A percentile compares a stretch with the other conserved stretches of the same genome.
phyloP scores from a whole-genome alignment of 208 protist genomes.

The Acanthamoeba rhysodes region DNA sequence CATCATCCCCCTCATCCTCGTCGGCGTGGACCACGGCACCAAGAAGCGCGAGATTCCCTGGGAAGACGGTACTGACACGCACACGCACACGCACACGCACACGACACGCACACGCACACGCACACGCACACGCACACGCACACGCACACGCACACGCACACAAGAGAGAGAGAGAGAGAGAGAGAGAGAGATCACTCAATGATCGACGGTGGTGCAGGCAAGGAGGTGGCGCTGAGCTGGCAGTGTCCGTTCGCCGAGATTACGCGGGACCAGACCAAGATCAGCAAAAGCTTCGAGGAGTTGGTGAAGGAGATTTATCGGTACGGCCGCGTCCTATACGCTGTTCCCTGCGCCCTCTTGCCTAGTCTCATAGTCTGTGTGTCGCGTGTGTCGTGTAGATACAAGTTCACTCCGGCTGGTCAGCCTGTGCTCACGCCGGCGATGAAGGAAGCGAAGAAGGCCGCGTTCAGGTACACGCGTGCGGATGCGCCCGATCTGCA shows the following conservation, averaged over 20 bases:
- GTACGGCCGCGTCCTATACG: neutral
- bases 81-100: neutral
- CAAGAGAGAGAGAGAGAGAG: neutral
- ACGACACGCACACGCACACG: neutral
- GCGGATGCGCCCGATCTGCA: constrained; percentile 38
- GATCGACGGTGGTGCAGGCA: neutral
- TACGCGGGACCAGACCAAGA: neutral
- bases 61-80: neutral
- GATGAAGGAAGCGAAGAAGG: constrained; percentile 51
- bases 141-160: neutral
- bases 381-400: neutral
- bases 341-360: too few species aligned
- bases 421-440: constrained; percentile 25
- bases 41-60: neutral
- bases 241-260: constrained; percentile 62
- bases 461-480: constrained; percentile 34
- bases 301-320: constrained; percentile 68
- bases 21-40: constrained; percentile 5
- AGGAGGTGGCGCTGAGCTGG: constrained; percentile 51
- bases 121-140: neutral
- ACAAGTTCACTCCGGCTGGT: constrained; percentile 41
- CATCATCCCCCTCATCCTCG: constrained; percentile 39
- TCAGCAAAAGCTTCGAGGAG: constrained; percentile 40
- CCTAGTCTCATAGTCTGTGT: neutral
- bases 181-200: too few species aligned